These are phyloP conservation scores for Lyophyllum shimeji DNA, from an alignment of 768 basidiomycete species.

Conservation along the genomic window DNA sequence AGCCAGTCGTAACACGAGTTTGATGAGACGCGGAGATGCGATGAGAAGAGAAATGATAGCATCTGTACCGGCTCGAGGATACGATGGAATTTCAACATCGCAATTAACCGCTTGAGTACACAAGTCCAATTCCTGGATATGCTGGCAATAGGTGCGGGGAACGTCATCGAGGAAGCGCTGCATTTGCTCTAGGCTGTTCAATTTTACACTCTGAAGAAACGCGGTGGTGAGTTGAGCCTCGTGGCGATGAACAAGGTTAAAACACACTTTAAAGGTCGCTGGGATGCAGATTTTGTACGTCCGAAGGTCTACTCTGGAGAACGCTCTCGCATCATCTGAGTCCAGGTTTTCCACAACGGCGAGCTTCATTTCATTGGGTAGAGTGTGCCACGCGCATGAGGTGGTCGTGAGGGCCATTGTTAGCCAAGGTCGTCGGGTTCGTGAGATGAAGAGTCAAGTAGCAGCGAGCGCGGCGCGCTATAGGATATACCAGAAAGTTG, in stretches of 20 bases:
- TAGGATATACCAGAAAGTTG: neutral
- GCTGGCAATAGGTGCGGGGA: slow-evolving; percentile 49
- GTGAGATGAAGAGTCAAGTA: slow-evolving; percentile 1
- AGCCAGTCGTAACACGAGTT: slow-evolving; percentile 46
- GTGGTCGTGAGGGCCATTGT: slow-evolving; percentile 20
- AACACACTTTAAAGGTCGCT: slow-evolving; percentile 54
- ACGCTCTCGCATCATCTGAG: slow-evolving; percentile 38
- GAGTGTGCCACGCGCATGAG: slow-evolving; percentile 45
- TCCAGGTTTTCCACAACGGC: slow-evolving; percentile 52
- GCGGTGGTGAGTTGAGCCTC: slow-evolving; percentile 13
- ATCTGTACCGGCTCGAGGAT: slow-evolving; percentile 38
- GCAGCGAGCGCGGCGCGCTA: neutral
- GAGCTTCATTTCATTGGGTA: slow-evolving; percentile 69
- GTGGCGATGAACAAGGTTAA: neutral
- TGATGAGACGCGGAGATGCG: slow-evolving; percentile 45
- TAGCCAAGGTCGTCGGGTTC: slow-evolving; percentile 5
- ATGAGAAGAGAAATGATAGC: slow-evolving; percentile 49
- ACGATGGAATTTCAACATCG: slow-evolving; percentile 11
- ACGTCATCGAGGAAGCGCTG: slow-evolving; percentile 54
- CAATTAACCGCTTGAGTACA: slow-evolving; percentile 28
- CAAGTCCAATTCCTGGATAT: slow-evolving; percentile 55
- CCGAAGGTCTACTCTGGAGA: slow-evolving; percentile 48
- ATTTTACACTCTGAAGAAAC: slow-evolving; percentile 43
- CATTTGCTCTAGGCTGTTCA: slow-evolving; percentile 47
- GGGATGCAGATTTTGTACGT: slow-evolving; percentile 59